Evolutionary conservation across 2,329 filamentous ascomycete species (phyloP).

Genomic region (Dothideomycetes sp.): DNA sequence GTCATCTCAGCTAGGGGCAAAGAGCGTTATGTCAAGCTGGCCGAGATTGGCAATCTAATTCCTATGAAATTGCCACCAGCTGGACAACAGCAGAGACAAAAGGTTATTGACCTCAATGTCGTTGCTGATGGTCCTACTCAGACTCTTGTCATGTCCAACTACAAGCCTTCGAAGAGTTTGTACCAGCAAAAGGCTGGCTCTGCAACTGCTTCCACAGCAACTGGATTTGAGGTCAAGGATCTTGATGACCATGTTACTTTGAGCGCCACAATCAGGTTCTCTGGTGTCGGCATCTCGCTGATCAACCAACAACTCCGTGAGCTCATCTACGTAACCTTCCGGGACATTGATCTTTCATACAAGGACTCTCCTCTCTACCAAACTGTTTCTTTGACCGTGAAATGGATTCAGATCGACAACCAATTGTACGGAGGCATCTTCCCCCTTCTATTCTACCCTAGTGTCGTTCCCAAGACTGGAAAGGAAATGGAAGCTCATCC

Average conservation of each 20-base stretch:
- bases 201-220: constrained; percentile 46
- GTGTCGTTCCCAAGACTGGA: constrained; percentile 92
- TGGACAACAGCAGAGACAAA: constrained; percentile 53
- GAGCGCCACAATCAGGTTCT: constrained; percentile 76
- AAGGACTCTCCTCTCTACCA: constrained; percentile 91
- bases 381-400: constrained; percentile 78
- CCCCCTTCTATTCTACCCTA: constrained; percentile 92
- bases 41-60: constrained; percentile 91
- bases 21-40: constrained; percentile 85
- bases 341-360: constrained; percentile 83
- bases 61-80: constrained; percentile 77
- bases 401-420: constrained; percentile 99
- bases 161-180: constrained; percentile 82
- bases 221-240: constrained; percentile 89
- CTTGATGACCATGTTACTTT: constrained; percentile 81
- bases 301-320: constrained; percentile 89
- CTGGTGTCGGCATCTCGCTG: constrained; percentile 83
- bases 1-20: constrained; percentile 68
- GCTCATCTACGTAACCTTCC: constrained; percentile 83
- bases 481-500: constrained; percentile 95
- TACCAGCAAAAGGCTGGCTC: constrained; percentile 57
- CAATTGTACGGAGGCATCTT: constrained; percentile 97
- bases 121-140: constrained; percentile 92
- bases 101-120: constrained; percentile 94
- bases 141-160: constrained; percentile 87